Evolutionary conservation across 768 basidiomycete species (phyloP), one percentile per base, ranked within the genome.

Genomic region (Lentinula sp.): DNA sequence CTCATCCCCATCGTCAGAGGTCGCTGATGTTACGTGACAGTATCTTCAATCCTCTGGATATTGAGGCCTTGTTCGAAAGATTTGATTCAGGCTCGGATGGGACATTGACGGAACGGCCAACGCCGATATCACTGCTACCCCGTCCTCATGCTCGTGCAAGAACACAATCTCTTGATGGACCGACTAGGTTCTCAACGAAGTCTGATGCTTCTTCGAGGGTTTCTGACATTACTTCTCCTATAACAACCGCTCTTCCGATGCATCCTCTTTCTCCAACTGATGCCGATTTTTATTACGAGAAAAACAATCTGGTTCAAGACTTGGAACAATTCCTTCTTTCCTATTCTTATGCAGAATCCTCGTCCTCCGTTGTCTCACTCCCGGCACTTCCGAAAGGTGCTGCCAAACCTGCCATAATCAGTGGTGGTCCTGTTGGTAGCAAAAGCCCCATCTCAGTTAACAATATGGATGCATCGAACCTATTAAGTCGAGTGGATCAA

Each of bases 61-160:
- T 56, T 28, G 37, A 33, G 4, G 55, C 18, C 16, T 13, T 56
- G 41, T 23, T 56, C 45, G 20, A 42, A n/a, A 28, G 13, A 18
- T 6, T 9, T 15, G 28, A 4, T 56, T 10, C 55, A 43, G 32
- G 3, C 13, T 9, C 13, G 10, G 55, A 10, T 6, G 15, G 32
- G 37, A 10, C 41, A 10, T 10, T 6, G 6, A 6, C 32, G n/a
- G 20, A 23, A 50, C 55, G 15, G 2, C 16, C 33, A 36, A 41
- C 53, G 10, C 53, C 55, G 23, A 13, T 42, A 12, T 28, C 55
- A 20, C 23, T 56, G 28, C 23, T 56, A 23, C 53, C 55, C 13
- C 55, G 55, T 32, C 55, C 55, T 41, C 55, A 56, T 56, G 55
- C 55, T 8, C 37, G 55, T 28, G 37, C 55, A 28, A 56, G 55